Conservation (phyloP, 768 basidiomycete genomes). For the Tricholoma flavovirens region DNA sequence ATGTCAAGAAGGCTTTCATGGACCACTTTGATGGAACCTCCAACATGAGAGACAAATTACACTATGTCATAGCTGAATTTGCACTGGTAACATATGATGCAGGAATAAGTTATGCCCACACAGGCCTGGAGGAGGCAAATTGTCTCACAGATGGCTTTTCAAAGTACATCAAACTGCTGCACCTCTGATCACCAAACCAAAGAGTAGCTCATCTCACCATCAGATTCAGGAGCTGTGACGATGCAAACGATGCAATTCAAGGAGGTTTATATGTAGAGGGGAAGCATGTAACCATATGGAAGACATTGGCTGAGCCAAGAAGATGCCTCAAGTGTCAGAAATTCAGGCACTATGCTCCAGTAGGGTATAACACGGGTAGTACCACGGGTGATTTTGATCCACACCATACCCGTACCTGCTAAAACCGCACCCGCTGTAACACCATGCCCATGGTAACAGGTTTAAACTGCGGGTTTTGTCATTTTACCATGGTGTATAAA, state of each 20-base stretch:
- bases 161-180: slow-evolving; percentile 23
- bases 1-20: not conserved
- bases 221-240: slow-evolving; percentile 7
- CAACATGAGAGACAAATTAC: too few relatives aligned
- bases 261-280: slow-evolving; percentile 15
- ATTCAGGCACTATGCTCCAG: too few relatives aligned
- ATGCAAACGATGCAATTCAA: slow-evolving; percentile 18
- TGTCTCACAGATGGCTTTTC: slow-evolving; percentile 11
- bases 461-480: too few relatives aligned
- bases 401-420: too few relatives aligned
- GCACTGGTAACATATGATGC: slow-evolving; percentile 15
- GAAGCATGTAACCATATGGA: slow-evolving; percentile 7
- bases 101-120: not conserved
- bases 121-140: slow-evolving; percentile 12
- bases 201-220: slow-evolving; percentile 19
- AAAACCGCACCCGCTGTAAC: too few relatives aligned
- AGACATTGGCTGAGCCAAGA: too few relatives aligned
- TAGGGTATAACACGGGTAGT: too few relatives aligned
- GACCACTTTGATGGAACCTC: not conserved
- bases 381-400: too few relatives aligned
- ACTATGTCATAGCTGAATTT: too few relatives aligned
- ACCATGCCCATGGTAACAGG: too few relatives aligned
- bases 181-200: slow-evolving; percentile 12
- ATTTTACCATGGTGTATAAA: too few relatives aligned
- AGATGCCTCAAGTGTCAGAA: too few relatives aligned